These are phyloP conservation scores for Ophiosphaerella herpotricha DNA, from an alignment of 2,329 filamentous ascomycete genomes.

Conservation along the genomic window DNA sequence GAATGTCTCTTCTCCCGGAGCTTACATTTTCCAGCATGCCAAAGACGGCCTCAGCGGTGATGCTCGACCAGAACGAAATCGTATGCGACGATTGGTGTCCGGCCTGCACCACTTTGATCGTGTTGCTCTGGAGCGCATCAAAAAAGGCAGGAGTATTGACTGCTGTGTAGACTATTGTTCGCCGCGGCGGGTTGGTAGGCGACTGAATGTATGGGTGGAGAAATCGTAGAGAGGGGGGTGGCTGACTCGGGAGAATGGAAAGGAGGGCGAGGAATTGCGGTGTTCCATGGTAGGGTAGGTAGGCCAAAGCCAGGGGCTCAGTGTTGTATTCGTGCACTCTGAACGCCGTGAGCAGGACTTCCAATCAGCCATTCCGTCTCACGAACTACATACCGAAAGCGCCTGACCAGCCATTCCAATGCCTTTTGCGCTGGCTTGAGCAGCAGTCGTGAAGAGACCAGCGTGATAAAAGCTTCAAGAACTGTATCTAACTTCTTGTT, in stretches of 20 bases:
- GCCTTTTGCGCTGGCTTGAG: constrained; percentile 88
- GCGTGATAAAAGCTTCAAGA: constrained; percentile 79
- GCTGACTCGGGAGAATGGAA: constrained; percentile 77
- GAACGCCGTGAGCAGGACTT: constrained; percentile 8
- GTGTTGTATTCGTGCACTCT: constrained; percentile 94
- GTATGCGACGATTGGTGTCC: constrained; percentile 77
- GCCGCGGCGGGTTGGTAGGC: constrained; percentile 74
- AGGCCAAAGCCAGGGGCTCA: constrained; percentile 75
- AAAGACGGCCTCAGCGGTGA: constrained; percentile 83
- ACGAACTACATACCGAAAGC: constrained; percentile 72
- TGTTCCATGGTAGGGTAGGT: constrained; percentile 88
- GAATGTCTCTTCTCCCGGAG: constrained; percentile 75
- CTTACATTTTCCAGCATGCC: constrained; percentile 77
- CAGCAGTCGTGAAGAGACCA: constrained; percentile 76
- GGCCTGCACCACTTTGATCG: constrained; percentile 72
- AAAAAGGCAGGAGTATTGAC: constrained; percentile 79
- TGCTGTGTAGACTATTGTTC: constrained; percentile 81
- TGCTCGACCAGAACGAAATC: constrained; percentile 87
- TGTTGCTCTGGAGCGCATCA: constrained; percentile 75
- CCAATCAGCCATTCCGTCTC: constrained; percentile 2
- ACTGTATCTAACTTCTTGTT: constrained; percentile 80
- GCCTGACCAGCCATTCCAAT: constrained; percentile 90
- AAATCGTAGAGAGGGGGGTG: constrained; percentile 80
- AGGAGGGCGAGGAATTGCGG: constrained; percentile 84
- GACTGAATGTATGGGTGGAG: constrained; percentile 84